Percentiles rank a stretch among this genome's conserved stretches.
phyloP scores from a whole-genome alignment of 441 rosid species.

The Erysimum cheiri region DNA sequence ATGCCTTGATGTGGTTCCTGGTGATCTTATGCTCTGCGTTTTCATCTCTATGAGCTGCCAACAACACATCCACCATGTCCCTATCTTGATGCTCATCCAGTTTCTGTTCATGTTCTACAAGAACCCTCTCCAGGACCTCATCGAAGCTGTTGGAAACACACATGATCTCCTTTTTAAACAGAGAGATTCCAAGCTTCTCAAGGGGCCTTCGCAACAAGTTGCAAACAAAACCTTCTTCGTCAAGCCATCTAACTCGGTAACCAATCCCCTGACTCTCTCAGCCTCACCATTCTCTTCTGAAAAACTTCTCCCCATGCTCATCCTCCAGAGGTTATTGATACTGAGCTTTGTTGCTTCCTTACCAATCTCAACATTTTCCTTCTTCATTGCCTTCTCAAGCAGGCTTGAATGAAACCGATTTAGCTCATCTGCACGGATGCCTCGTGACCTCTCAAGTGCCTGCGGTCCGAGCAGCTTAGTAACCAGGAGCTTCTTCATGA shows the following conservation, averaged over 20 bases:
- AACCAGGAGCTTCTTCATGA: constrained; percentile 52
- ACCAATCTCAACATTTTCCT: constrained; percentile 25
- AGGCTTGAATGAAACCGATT: constrained; percentile 10
- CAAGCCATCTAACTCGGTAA: constrained; percentile 23
- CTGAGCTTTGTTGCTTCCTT: constrained; percentile 38
- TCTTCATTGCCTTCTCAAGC: constrained; percentile 10
- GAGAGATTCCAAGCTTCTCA: constrained; percentile 32
- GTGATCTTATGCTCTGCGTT: constrained; percentile 43
- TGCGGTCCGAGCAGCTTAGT: constrained; percentile 39
- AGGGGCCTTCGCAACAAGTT: constrained; percentile 34
- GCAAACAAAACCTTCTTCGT: constrained; percentile 40
- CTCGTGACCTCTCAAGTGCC: constrained; percentile 39
- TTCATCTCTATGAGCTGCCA: constrained; percentile 35
- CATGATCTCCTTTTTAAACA: constrained; percentile 38
- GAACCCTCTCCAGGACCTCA: constrained; percentile 46
- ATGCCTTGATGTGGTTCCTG: constrained; percentile 41
- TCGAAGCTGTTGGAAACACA: constrained; percentile 13
- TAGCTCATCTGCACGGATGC: constrained; percentile 43
- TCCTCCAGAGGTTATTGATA: constrained; percentile 30
- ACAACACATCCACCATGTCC: constrained; percentile 49
- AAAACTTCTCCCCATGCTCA: constrained; percentile 47
- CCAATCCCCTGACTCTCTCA: constrained; percentile 38
- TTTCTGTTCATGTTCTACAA: constrained; percentile 48
- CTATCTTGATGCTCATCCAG: constrained; percentile 12
- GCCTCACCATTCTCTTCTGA: constrained; percentile 52